phyloP scores from a whole-genome alignment of 1,139 yeast species.

The Petasospora fabianii region DNA sequence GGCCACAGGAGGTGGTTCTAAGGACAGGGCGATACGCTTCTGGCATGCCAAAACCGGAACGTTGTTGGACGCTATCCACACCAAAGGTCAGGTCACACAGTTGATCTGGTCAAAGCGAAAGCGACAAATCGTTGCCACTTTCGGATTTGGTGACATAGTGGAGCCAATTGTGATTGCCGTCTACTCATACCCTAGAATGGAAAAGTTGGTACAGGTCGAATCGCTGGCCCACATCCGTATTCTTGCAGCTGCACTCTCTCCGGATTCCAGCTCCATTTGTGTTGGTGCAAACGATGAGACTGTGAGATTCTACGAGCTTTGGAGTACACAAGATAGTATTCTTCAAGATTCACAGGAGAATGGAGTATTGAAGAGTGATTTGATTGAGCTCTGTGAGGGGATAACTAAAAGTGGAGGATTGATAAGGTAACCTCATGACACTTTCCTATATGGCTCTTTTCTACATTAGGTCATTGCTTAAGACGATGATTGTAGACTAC shows the following conservation, averaged over 20 bases:
- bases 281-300: constrained; percentile 78
- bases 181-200: constrained; percentile 65
- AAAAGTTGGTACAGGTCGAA: constrained; percentile 46
- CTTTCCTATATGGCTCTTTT: no score
- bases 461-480: no score
- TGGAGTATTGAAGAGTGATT: constrained; percentile 52
- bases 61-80: constrained; percentile 47
- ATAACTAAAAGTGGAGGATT: constrained; percentile 30
- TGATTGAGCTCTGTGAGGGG: constrained; percentile 59
- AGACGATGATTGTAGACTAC: no score
- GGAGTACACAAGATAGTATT: constrained; percentile 44
- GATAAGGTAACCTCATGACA: constrained; percentile 26
- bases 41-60: constrained; percentile 86
- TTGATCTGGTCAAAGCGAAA: constrained; percentile 67
- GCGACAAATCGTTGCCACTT: constrained; percentile 70
- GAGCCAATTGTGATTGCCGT: constrained; percentile 48
- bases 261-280: constrained; percentile 57
- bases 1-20: constrained; percentile 83
- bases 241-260: constrained; percentile 62
- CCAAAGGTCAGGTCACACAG: constrained; percentile 76
- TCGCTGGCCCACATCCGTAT: constrained; percentile 54
- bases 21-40: constrained; percentile 63
- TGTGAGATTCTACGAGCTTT: constrained; percentile 65
- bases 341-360: constrained; percentile 37
- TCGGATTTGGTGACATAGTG: constrained; percentile 64